Evolutionary conservation across 2,329 filamentous ascomycete genomes (phyloP).

Genomic region (Chaetomium olivaceum): DNA sequence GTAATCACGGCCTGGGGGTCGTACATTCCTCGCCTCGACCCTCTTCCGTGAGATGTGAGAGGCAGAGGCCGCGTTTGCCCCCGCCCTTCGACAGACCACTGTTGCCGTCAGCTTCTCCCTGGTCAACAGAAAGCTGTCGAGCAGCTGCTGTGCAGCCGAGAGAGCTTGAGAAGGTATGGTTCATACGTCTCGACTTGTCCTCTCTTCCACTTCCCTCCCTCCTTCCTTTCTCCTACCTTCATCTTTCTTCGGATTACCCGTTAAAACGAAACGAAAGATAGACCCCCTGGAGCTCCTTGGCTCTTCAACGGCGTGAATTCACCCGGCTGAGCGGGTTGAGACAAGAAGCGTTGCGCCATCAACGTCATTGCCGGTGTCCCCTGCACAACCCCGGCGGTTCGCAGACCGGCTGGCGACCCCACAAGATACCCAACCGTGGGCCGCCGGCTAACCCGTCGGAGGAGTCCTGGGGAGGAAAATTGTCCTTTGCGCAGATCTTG

Average conservation of each 20-base stretch:
- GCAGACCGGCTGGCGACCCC: constrained; percentile 10
- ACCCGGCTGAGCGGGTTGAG: neutral
- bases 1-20: neutral
- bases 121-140: neutral
- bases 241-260: neutral
- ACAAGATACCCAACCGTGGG: constrained; percentile 2
- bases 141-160: neutral
- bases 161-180: neutral
- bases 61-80: neutral
- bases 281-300: neutral
- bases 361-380: neutral
- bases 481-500: constrained; percentile 19
- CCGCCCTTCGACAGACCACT: neutral
- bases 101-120: neutral
- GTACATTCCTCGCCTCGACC: constrained; percentile 2
- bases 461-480: constrained; percentile 4
- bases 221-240: neutral
- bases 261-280: neutral
- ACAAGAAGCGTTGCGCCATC: constrained; percentile 1
- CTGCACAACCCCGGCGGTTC: constrained; percentile 14
- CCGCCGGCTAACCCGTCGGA: constrained; percentile 8
- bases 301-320: neutral
- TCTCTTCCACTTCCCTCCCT: neutral
- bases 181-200: neutral
- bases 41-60: neutral